A percentile compares a stretch with the other conserved stretches of the same genome.
Evolutionary conservation across 192 early-diverging fungal genomes (phyloP).

Genomic region (Paraglomus occultum): DNA sequence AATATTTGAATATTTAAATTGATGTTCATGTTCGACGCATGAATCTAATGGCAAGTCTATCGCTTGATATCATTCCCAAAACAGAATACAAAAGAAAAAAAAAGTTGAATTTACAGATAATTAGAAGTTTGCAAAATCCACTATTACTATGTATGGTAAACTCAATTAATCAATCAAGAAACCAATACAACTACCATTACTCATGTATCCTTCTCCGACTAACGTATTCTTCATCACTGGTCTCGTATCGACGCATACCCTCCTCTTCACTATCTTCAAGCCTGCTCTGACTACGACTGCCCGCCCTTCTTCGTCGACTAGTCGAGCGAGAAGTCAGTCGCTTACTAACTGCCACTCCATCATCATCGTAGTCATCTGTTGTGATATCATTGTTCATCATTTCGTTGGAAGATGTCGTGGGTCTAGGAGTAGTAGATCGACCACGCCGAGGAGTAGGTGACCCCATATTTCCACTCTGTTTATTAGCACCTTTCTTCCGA

Average conservation of each 20-base stretch:
- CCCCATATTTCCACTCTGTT: background rate
- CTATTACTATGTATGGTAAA: too few species aligned
- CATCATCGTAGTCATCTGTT: conserved; percentile 24
- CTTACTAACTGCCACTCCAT: conserved; percentile 28
- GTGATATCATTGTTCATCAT: background rate
- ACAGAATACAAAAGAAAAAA: too few species aligned
- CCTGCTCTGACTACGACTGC: conserved; percentile 17
- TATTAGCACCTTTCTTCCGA: too few species aligned
- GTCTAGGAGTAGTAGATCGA: conserved; percentile 25
- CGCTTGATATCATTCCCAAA: too few species aligned
- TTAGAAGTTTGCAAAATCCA: too few species aligned
- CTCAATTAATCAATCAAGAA: too few species aligned
- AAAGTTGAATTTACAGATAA: too few species aligned
- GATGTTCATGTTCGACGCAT: too few species aligned
- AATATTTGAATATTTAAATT: too few species aligned
- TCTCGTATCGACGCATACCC: background rate
- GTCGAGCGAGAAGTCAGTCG: conserved; percentile 20
- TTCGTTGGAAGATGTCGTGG: conserved; percentile 11
- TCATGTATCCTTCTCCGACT: too few species aligned
- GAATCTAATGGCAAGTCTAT: too few species aligned
- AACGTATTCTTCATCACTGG: background rate
- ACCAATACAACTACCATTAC: too few species aligned
- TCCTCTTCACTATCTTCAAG: conserved; percentile 12
- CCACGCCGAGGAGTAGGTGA: conserved; percentile 3
- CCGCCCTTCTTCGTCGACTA: conserved; percentile 4